These are phyloP conservation scores for Xylariaceae sp. DNA, from an alignment of 2,329 filamentous ascomycete species.

Conservation along the genomic window DNA sequence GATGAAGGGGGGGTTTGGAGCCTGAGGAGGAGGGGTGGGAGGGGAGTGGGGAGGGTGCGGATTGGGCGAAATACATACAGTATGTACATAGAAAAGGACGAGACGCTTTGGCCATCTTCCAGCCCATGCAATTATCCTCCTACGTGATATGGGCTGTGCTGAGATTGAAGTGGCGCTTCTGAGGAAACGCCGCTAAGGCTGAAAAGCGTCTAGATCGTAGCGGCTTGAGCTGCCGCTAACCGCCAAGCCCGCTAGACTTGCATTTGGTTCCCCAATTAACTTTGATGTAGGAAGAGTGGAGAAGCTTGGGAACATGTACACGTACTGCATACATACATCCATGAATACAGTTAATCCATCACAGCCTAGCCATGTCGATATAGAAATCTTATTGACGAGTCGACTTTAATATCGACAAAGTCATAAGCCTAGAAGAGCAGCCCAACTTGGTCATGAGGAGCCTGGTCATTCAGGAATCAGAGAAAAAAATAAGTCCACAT, in stretches of 20 bases:
- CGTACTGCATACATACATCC: no score
- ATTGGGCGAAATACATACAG: background rate
- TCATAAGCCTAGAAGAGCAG: background rate
- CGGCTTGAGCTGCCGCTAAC: slow-evolving; percentile 7
- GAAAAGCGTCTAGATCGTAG: slow-evolving; percentile 25
- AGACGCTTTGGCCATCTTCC: background rate
- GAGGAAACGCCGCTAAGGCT: slow-evolving; percentile 28
- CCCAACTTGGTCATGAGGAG: no score
- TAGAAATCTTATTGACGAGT: background rate
- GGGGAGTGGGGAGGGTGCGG: background rate
- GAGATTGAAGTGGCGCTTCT: slow-evolving; percentile 8
- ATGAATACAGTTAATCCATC: background rate
- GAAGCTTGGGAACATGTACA: slow-evolving; percentile 2
- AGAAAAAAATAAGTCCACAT: no score
- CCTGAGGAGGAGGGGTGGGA: background rate
- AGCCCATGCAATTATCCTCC: background rate
- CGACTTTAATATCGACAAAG: background rate
- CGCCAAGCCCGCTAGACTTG: slow-evolving; percentile 6
- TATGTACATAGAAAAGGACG: background rate
- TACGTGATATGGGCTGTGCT: background rate
- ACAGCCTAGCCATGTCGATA: background rate
- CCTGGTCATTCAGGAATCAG: no score
- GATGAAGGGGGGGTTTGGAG: slow-evolving; percentile 1
- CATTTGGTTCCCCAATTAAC: background rate
- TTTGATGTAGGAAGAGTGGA: slow-evolving; percentile 2